Evolutionary conservation across 345 rosid species (phyloP).

Genomic region (Atalantia buxifolia): DNA sequence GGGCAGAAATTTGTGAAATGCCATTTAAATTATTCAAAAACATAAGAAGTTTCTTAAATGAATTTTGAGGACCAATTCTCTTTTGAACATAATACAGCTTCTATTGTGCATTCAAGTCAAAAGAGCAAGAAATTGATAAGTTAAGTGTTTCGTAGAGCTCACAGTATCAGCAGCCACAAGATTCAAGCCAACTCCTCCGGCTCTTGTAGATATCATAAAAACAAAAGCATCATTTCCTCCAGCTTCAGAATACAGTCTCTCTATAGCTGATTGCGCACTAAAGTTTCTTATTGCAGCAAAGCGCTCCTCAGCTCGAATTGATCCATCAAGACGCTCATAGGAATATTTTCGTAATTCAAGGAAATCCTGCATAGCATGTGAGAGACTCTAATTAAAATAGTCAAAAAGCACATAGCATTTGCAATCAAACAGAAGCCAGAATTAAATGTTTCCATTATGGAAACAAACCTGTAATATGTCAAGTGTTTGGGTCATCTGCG

Average conservation of each 20-base stretch:
- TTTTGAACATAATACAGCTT: neutral
- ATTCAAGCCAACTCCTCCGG: slow-evolving; percentile 95
- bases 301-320: slow-evolving; percentile 90
- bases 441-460: neutral
- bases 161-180: slow-evolving; percentile 94
- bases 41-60: neutral
- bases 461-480: slow-evolving; percentile 77
- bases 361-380: slow-evolving; percentile 52
- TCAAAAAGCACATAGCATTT: neutral
- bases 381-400: neutral
- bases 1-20: slow-evolving; percentile 9
- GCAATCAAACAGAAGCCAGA: slow-evolving; percentile 6
- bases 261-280: slow-evolving; percentile 31
- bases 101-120: neutral
- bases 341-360: slow-evolving; percentile 77
- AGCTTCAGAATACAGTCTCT: slow-evolving; percentile 18
- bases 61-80: neutral
- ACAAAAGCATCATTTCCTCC: slow-evolving; percentile 57
- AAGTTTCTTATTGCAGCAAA: slow-evolving; percentile 90
- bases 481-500: slow-evolving; percentile 90
- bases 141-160: slow-evolving; percentile 21
- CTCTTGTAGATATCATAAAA: slow-evolving; percentile 90
- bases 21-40: neutral
- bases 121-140: neutral
- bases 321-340: slow-evolving; percentile 96